Conservation (phyloP, 179 eudicot genomes). For the Nepenthes alata region DNA sequence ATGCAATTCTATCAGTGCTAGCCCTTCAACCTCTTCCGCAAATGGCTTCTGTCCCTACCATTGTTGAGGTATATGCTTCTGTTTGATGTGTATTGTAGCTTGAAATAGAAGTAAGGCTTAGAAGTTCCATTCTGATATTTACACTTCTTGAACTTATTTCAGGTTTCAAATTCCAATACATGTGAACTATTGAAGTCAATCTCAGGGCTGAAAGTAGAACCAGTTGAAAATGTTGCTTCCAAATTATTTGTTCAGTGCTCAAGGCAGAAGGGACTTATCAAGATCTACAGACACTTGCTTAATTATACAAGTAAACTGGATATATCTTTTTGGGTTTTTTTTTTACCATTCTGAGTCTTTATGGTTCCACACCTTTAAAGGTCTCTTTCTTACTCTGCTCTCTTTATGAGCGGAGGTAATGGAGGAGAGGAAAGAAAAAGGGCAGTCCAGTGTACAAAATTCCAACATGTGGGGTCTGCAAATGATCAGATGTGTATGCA, state of each 20-base stretch:
- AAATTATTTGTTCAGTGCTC: constrained; percentile 99
- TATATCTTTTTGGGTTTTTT: not conserved
- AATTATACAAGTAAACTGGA: constrained; percentile 67
- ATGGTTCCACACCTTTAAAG: not conserved
- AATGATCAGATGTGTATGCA: too few species aligned
- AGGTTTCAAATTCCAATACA: constrained; percentile 84
- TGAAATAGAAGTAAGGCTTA: constrained; percentile 1
- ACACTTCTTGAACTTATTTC: constrained; percentile 12
- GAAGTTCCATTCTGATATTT: not conserved
- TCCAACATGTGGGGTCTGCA: too few species aligned
- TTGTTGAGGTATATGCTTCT: constrained; percentile 62
- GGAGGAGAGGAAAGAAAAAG: too few species aligned
- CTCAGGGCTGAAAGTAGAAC: constrained; percentile 81
- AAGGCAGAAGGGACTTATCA: constrained; percentile 87
- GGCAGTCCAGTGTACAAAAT: too few species aligned
- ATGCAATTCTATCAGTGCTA: constrained; percentile 86
- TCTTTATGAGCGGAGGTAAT: too few species aligned
- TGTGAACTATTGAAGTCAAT: constrained; percentile 82
- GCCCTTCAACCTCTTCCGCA: constrained; percentile 79
- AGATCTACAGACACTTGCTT: constrained; percentile 85
- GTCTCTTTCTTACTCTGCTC: not conserved
- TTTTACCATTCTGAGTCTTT: not conserved
- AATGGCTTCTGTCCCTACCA: constrained; percentile 67
- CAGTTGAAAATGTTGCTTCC: constrained; percentile 90
- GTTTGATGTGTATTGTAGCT: not conserved